Base-by-base conservation (phyloP, 2,329 filamentous ascomycete genomes). In the Seiridium unicorne region DNA sequence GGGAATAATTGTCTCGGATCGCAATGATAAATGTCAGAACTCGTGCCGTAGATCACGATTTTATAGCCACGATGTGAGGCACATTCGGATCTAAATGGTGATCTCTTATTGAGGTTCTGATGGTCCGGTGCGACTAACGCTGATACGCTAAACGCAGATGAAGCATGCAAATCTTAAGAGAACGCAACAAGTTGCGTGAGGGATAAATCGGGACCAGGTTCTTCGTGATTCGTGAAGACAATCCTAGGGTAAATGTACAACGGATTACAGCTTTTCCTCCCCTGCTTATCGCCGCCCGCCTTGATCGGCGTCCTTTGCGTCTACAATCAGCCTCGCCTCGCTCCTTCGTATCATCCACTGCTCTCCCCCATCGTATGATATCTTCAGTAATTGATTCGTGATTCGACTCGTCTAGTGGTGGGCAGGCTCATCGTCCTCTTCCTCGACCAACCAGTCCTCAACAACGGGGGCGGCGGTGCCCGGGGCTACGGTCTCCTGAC, bases 381-480 rank as follows among this genome's bases (percentile, higher is more conserved):
- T 53, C 35, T 32, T 9, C 31, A 49, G n/a, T 49, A 32, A 35
- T 35, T 31, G 32, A 35, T 8, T 13, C 7, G 7, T 13, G 38
- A 42, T 10, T 48, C 18, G 8, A 48, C 7, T 18, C 13, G 31
- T 68, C 74, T 84, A 86, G 76, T 85, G 83, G 65, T 73, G 73
- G 64, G 73, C 72, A 60, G 74, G 78, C 68, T 88, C 83, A 67
- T 85, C 86, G n/a, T 73, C 71, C 72, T 86, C 77, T 82, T 93
- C 89, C 75, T 92, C 89, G 77, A 93, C 92, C 70, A 96, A 91
- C 92, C 93, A 97, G 80, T 89, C 80, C 70, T 83, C 80, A 61
- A 84, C 76, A 61, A 78, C 79, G 62, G 89, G 83, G 60, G 85
- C 81, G 60, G 83, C 84, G 71, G 84, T 72, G 57, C 81, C 80